phyloP scores from a whole-genome alignment of 306 rosid species.

The Elaeagnus macrophylla region DNA sequence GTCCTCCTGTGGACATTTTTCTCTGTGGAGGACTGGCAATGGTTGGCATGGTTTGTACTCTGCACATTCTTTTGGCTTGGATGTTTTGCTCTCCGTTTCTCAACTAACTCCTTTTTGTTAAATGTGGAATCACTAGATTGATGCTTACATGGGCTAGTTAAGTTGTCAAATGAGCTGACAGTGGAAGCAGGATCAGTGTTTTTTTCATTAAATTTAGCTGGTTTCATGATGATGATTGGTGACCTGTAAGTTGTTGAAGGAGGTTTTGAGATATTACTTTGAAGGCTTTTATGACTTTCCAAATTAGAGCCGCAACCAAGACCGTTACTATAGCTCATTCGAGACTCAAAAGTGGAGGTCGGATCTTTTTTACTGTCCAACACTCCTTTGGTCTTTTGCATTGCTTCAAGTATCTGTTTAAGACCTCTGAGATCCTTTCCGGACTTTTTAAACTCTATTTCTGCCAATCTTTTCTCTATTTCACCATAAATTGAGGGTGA shows the following conservation, averaged over 20 bases:
- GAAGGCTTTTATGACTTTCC: constrained; percentile 36
- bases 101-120: constrained; percentile 32
- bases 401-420: constrained; percentile 79
- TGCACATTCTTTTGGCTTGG: constrained; percentile 24
- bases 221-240: constrained; percentile 54
- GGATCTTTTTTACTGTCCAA: constrained; percentile 41
- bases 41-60: constrained; percentile 24
- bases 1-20: constrained; percentile 27
- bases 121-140: constrained; percentile 22
- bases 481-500: constrained; percentile 63
- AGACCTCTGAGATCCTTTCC: constrained; percentile 95
- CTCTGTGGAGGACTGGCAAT: constrained; percentile 21
- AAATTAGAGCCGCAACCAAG: constrained; percentile 28
- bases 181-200: constrained; percentile 22
- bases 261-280: constrained; percentile 15
- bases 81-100: constrained; percentile 28
- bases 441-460: constrained; percentile 81
- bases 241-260: constrained; percentile 21
- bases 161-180: constrained; percentile 20
- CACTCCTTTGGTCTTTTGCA: constrained; percentile 58
- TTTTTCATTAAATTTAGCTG: constrained; percentile 40
- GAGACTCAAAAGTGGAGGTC: constrained; percentile 37
- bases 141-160: constrained; percentile 21
- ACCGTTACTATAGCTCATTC: constrained; percentile 15
- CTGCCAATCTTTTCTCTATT: constrained; percentile 72